Base-by-base conservation (phyloP, 768 basidiomycete species). In the Boletus pseudo-olivaceus region DNA sequence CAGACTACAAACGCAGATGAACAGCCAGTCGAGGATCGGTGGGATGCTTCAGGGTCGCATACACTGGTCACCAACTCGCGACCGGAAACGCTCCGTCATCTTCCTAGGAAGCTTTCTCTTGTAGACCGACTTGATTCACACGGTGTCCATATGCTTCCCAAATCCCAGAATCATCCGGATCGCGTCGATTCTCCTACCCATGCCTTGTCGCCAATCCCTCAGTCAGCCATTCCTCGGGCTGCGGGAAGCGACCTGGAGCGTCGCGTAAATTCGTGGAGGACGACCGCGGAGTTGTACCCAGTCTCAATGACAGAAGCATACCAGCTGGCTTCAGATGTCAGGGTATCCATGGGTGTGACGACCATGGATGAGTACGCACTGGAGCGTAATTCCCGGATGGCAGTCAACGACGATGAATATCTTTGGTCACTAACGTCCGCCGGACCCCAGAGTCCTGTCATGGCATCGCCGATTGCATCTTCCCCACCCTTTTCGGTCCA, bases 211-310 rank as follows among this genome's bases (percentile, higher is more conserved):
- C 83, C 87, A 4, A 82, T 87, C 29, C 75, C 73, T 8, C 87
- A 88, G 67, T 80, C 79, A 55, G 81, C 83, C 7, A 81, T 82
- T 56, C 82, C 83, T 7, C 73, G 74, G 61, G 74, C 75, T 4
- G 76, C 76, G n/a, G 80, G 76, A 63, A 67, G 72, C 26, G 78
- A 80, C 39, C 68, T 90, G 17, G 78, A 84, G 53, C 73, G 51
- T 51, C 75, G 81, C 38, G 84, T 90, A 32, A 80, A 79, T 51
- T 80, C 81, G 4, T 91, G 89, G 89, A 77, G 86, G 53, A 80
- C 76, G 7, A 78, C 75, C 54, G 81, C 86, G 10, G 73, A 78
- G 17, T 55, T 81, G 35, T 72, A 73, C n/a, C 73, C 80, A 6
- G 73, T 72, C 15, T 78, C 80, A 4, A 71, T 84, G 44, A 73